Conservation (phyloP, 73 alveolate genomes). For the Diophrys appendiculata region DNA sequence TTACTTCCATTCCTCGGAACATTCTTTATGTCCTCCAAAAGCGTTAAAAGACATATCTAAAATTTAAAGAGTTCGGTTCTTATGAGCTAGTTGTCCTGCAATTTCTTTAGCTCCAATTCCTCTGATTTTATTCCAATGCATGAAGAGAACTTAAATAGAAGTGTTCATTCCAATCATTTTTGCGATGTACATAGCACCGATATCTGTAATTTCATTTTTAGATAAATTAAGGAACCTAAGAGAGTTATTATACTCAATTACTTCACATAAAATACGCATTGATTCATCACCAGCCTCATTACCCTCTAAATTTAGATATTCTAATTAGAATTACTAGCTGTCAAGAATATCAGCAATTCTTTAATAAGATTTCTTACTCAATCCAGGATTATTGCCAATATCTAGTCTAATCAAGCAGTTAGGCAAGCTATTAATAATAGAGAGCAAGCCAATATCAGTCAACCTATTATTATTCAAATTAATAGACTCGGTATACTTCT, state of each 20-base stretch:
- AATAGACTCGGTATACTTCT: conserved; percentile 6
- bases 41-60: conserved; percentile 56
- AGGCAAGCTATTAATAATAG: background rate
- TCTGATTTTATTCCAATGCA: conserved; percentile 44
- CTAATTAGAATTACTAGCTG: conserved; percentile 9
- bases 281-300: conserved; percentile 52
- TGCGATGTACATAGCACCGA: conserved; percentile 31
- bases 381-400: conserved; percentile 1
- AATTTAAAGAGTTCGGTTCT: conserved; percentile 19
- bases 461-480: conserved; percentile 12
- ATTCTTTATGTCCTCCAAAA: conserved; percentile 47
- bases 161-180: conserved; percentile 19
- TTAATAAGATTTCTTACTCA: conserved; percentile 5
- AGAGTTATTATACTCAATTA: conserved; percentile 26
- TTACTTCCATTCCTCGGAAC: background rate
- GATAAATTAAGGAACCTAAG: conserved; percentile 33
- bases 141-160: conserved; percentile 21
- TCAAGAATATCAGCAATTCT: conserved; percentile 11
- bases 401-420: background rate
- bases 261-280: conserved; percentile 8
- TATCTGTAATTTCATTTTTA: conserved; percentile 43
- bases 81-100: conserved; percentile 19
- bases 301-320: conserved; percentile 44
- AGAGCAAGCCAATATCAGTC: conserved; percentile 3
- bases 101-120: conserved; percentile 17